phyloP scores from a whole-genome alignment of 352 stramenopile genomes.

The Globisporangium splendens region DNA sequence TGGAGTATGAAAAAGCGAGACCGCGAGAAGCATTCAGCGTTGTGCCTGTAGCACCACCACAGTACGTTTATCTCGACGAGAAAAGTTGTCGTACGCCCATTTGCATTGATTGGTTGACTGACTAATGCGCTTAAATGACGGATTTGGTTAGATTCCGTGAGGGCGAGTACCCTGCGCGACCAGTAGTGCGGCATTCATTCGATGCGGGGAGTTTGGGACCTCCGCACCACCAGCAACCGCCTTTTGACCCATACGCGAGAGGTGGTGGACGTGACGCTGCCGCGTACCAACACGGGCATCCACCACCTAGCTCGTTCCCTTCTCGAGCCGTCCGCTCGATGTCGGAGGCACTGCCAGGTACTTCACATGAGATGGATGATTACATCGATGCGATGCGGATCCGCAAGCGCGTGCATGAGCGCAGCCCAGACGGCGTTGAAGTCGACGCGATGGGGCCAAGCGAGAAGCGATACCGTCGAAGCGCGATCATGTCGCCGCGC shows the following conservation, averaged over 20 bases:
- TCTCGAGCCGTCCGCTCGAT: constrained; percentile 56
- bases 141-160: constrained; percentile 16
- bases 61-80: constrained; percentile 14
- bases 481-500: constrained; percentile 56
- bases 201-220: constrained; percentile 55
- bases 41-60: constrained; percentile 8
- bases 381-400: constrained; percentile 70
- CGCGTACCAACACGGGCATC: constrained; percentile 20
- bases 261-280: constrained; percentile 14
- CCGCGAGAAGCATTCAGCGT: constrained; percentile 24
- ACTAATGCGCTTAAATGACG: neutral
- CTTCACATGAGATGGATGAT: constrained; percentile 40
- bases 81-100: constrained; percentile 1
- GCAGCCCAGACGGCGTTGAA: constrained; percentile 28
- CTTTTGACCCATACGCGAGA: constrained; percentile 16
- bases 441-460: constrained; percentile 12
- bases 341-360: constrained; percentile 49
- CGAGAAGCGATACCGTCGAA: constrained; percentile 47
- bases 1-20: constrained; percentile 66
- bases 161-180: constrained; percentile 36
- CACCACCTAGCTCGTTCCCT: constrained; percentile 19
- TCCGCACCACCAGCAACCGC: constrained; percentile 9
- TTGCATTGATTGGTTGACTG: neutral
- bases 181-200: constrained; percentile 58
- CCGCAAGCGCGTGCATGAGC: constrained; percentile 54